Conservation (phyloP, 2,329 filamentous ascomycete species). For the Bipolaris zeicola region DNA sequence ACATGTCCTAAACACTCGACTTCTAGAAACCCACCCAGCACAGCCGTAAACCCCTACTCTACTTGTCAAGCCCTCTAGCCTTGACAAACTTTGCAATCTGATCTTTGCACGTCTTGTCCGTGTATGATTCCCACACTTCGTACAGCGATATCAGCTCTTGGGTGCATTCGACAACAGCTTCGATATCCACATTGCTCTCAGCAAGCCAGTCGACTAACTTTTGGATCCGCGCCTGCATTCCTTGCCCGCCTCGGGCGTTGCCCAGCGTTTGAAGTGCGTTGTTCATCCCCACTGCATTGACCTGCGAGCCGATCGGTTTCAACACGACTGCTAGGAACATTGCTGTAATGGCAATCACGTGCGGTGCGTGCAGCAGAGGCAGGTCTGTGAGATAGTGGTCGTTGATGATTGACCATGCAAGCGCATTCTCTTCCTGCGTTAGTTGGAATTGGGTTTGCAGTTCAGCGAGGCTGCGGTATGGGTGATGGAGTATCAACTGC, state of each 20-base stretch:
- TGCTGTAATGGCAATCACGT: conserved; percentile 84
- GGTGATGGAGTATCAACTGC: conserved; percentile 87
- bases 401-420: conserved; percentile 85
- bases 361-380: conserved; percentile 83
- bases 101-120: conserved; percentile 68
- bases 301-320: conserved; percentile 63
- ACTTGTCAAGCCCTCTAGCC: conserved; percentile 63
- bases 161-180: conserved; percentile 83
- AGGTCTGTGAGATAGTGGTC: conserved; percentile 92
- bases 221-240: conserved; percentile 61
- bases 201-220: conserved; percentile 81
- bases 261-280: conserved; percentile 47
- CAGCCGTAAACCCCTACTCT: conserved; percentile 49
- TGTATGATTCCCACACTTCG: conserved; percentile 72
- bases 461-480: conserved; percentile 79
- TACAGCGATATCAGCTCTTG: conserved; percentile 93
- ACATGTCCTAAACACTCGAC: not conserved
- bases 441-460: conserved; percentile 73
- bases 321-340: conserved; percentile 85
- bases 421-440: conserved; percentile 75
- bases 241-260: conserved; percentile 38
- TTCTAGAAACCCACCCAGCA: not conserved
- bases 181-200: conserved; percentile 83
- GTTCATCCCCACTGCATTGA: conserved; percentile 50
- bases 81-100: conserved; percentile 67